Base-by-base conservation (phyloP, 2,329 filamentous ascomycete genomes). In the Diplodia intermedia region DNA sequence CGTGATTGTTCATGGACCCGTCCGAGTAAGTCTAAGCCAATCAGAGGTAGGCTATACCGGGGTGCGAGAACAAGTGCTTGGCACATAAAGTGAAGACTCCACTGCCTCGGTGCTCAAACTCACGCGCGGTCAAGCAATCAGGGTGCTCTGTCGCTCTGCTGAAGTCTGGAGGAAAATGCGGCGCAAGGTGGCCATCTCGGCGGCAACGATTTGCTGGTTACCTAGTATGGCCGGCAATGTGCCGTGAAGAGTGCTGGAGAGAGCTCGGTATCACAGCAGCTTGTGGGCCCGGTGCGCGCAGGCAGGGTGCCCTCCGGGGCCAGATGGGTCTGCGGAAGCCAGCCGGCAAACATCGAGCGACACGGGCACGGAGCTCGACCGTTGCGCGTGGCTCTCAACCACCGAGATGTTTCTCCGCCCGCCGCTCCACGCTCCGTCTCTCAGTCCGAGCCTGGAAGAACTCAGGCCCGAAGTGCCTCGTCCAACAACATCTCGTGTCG, bases 401-500 rank as follows among this genome's bases (percentile, higher is more conserved):
- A 52, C 49, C 26, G 26, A 47, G n/a, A 18, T 47, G 40, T 47
- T 47, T 47, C 40, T 47, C 29, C 29, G 29, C 29, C 53, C 53
- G 55, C 47, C 50, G 29, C 20, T 29, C 50, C 18, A 15, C 50
- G 29, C 33, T 29, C 50, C 18, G 29, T 38, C 43, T 55, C 50
- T 31, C 33, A 47, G 43, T 40, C 53, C 65, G 43, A 29, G 38
- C 43, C 33, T 61, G 55, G 65, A 60, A 67, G 54, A 67, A 67
- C 43, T 67, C 43, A 43, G 23, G 43, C 60, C 65, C 65, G 65
- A 67, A 26, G 49, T 33, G 47, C 54, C 65, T 55, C 65, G 65
- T 67, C 65, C 52, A 31, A 53, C 65, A 57, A 67, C 54, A 57
- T 56, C 52, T 56, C 65, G 65, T 57, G 23, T 56, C 52, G 40